phyloP scores from a whole-genome alignment of 768 basidiomycete genomes.

The Chalciporus chontae region DNA sequence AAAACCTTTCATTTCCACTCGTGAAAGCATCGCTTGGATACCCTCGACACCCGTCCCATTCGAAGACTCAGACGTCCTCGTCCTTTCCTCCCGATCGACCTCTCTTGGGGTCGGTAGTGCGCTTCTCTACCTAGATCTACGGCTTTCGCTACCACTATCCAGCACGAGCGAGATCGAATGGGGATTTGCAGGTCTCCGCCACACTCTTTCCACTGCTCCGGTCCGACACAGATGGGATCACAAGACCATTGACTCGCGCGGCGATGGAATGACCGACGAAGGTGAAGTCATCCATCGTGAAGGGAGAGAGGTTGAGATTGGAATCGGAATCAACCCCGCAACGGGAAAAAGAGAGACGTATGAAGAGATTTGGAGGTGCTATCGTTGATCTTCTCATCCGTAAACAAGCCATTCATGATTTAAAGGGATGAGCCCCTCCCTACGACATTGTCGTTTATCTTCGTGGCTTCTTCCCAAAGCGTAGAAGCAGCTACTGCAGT shows the following conservation, averaged over 20 bases:
- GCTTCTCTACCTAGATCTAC: conserved; percentile 25
- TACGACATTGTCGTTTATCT: conserved; percentile 14
- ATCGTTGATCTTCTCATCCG: neutral
- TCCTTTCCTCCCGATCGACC: conserved; percentile 26
- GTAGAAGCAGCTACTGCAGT: conserved; percentile 13
- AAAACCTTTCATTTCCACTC: conserved; percentile 17
- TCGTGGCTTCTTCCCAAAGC: conserved; percentile 17
- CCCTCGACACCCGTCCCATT: conserved; percentile 11
- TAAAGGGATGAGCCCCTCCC: conserved; percentile 20
- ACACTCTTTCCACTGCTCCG: conserved; percentile 17
- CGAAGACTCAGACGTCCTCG: conserved; percentile 27
- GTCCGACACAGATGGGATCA: conserved; percentile 19
- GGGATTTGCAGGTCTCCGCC: conserved; percentile 24
- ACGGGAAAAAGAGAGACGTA: conserved; percentile 17
- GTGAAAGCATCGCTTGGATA: conserved; percentile 24
- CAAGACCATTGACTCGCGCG: conserved; percentile 18
- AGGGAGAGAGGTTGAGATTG: conserved; percentile 23
- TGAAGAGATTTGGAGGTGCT: conserved; percentile 24
- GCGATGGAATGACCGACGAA: conserved; percentile 13
- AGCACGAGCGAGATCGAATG: conserved; percentile 18
- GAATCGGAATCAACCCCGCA: conserved; percentile 20
- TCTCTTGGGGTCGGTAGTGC: conserved; percentile 14
- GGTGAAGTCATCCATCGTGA: conserved; percentile 18
- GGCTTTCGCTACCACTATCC: conserved; percentile 22
- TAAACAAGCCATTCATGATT: neutral